Evolutionary conservation across 129 eudicot species (phyloP), one percentile per base, ranked within the genome.

Genomic region (Flaveria brownii): DNA sequence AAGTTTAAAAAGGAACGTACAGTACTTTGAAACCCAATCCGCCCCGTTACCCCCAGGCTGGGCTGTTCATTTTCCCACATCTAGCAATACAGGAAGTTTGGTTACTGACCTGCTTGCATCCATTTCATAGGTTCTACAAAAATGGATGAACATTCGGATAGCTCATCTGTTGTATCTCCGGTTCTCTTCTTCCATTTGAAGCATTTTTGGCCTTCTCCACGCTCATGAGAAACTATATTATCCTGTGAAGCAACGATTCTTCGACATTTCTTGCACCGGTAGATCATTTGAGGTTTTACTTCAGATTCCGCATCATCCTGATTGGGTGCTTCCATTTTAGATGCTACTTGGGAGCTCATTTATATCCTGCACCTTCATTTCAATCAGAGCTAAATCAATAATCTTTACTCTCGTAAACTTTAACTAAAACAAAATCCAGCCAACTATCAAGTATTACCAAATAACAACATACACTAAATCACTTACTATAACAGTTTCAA

Each of bases 51-150:
- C 13, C 11, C 49, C 49, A 45, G 49, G 11, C 49, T 0, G 23
- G 41, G 1, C 41, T 36, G 8, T 36, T 5, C 41, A 36, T 36
- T 36, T 36, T 36, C 0, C 41, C 22, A 30, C 20, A 11, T 9
- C 51, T 9, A 42, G 17, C n/a, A 7, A 26, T 13, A 11, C 0
- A 0, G n/a, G 39, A 60, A 60, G 68, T 26, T 6, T 51, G 23
- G 30, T 66, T 6, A 47, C 74, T 26, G 23, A 93, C 98, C 86
- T 80, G 92, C 23, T 86, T 90, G 86, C 96, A 93, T 93, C 98
- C 98, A 93, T 77, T 93, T 93, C 98, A 93, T 85, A 57, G 98
- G 96, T 82, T 93, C 95, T 9, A 93, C 98, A 74, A 90, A 90
- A 6, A 93, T 86, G 50, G 98, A 90, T 8, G 96, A 88, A 78